Evolutionary conservation across 768 basidiomycete species (phyloP), one percentile per base, ranked within the genome.

Genomic region (Auricularia cornea): DNA sequence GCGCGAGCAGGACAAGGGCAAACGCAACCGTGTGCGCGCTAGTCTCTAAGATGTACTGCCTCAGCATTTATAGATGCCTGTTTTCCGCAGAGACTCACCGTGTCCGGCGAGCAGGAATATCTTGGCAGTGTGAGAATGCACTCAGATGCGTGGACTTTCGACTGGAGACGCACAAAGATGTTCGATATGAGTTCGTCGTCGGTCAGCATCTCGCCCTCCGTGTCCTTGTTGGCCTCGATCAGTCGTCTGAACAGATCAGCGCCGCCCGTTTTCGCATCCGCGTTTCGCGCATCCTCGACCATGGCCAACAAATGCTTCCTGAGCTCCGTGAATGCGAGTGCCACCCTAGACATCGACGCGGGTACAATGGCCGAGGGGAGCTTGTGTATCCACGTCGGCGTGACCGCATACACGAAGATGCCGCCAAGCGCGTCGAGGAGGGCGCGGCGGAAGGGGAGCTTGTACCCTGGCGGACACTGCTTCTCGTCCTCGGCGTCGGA

Each of bases 51-150:
- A n/a, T 32, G 10, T 18, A 40, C 28, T 60, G 12, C 59, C 14
- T 2, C 5, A 2, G 26, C 33, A 57, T 8, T 52, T 33, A 54
- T 28, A 29, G 23, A 16, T 23, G n/a, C 30, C 3, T 6, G 48
- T 1, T 16, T 38, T 10, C 20, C n/a, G 8, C 60, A n/a, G 56
- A 35, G 44, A 35, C 72, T 5, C 62, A 79, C 81, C 81, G 66
- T 81, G 80, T 14, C 81, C 82, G n/a, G 80, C 80, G 28, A 83
- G 68, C 29, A 81, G 73, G 66, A 82, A 83, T 3, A 69, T 68
- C 82, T 83, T 40, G 11, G 48, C 54, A 54, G 40, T 3, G 23
- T 31, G 23, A 33, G 32, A 41, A 32, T 29, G 20, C 28, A 12
- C 23, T 60, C 8, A n/a, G n/a, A n/a, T n/a, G n/a, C n/a, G n/a